phyloP scores from a whole-genome alignment of 2,329 filamentous ascomycete species.

The Cordyceps sp. region DNA sequence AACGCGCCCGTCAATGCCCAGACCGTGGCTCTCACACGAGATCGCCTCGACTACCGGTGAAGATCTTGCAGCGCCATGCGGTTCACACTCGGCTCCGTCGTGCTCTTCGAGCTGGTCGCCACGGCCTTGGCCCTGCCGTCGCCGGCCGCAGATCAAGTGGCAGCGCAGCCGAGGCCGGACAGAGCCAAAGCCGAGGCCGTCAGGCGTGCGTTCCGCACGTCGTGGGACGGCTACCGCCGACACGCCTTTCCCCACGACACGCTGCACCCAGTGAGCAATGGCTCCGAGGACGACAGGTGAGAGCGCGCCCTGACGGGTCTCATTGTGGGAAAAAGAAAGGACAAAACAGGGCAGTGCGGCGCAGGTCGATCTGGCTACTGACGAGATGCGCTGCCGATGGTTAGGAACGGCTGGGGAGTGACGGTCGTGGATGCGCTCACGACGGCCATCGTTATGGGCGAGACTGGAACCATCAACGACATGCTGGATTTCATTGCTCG shows the following conservation, averaged over 20 bases:
- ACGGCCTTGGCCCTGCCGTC: constrained; percentile 2
- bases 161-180: constrained; percentile 10
- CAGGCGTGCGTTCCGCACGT: constrained; percentile 50
- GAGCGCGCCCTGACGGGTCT: too few species aligned
- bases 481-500: constrained; percentile 55
- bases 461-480: constrained; percentile 46
- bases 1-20: too few species aligned
- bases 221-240: constrained; percentile 57
- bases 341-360: too few species aligned
- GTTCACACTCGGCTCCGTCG: constrained; percentile 1
- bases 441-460: constrained; percentile 64
- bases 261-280: constrained; percentile 49
- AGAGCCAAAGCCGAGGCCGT: constrained; percentile 38
- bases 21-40: too few species aligned
- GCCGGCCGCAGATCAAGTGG: neutral
- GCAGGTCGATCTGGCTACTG: too few species aligned
- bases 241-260: constrained; percentile 69
- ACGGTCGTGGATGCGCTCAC: constrained; percentile 67
- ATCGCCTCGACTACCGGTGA: too few species aligned
- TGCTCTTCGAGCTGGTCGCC: constrained; percentile 3
- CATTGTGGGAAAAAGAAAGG: too few species aligned
- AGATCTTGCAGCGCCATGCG: constrained; percentile 3
- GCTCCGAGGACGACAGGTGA: constrained; percentile 52
- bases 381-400: too few species aligned
- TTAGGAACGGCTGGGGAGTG: constrained; percentile 70